Base-by-base conservation (phyloP, 2,329 filamentous ascomycete genomes). In the Coleophoma eucalyptorum region DNA sequence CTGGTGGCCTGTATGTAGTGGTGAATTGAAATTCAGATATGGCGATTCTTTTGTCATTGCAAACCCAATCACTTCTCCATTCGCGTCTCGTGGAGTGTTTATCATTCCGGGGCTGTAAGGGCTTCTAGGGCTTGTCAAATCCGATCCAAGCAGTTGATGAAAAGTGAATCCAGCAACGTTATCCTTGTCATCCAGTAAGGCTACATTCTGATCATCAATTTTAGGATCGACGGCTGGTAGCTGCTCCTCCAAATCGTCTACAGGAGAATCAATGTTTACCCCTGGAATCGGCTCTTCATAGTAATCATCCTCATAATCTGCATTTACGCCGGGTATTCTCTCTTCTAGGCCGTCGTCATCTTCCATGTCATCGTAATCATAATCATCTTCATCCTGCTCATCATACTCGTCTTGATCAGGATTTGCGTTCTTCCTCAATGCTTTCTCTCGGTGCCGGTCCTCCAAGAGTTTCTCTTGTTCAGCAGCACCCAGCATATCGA, bases 401-500 rank as follows among this genome's bases (percentile, higher is more conserved):
- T 69, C 62, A 48, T 72, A 69, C 11, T 67, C 65, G 53, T 58
- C 15, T 40, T 65, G 57, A 46, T 68, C 46, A 26, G 70, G 62
- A 51, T 74, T 62, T 4, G 71, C 72, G 53, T 80, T 75, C 60
- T 79, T 85, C 52, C 86, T 83, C 31, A 84, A 72, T 54, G 85
- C 81, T 49, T 83, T 81, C 57, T 87, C 79, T 15, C 85, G 76
- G 65, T 90, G 87, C 44, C 83, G 79, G 58, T 90, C 89, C 65
- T 90, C 89, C 38, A 91, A 71, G 35, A 87, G 65, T 65, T 84
- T 86, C 66, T 86, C 83, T 60, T 84, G 77, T 52, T 81, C 78
- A 13, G 86, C 86, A 5, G 81, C 81, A 5, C 85, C 86, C 15
- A 84, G 80, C 75, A 91, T 89, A 61, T 92, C 88, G 61, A 93